phyloP scores from a whole-genome alignment of 2,329 filamentous ascomycete genomes.

The Calonectria honghensis region DNA sequence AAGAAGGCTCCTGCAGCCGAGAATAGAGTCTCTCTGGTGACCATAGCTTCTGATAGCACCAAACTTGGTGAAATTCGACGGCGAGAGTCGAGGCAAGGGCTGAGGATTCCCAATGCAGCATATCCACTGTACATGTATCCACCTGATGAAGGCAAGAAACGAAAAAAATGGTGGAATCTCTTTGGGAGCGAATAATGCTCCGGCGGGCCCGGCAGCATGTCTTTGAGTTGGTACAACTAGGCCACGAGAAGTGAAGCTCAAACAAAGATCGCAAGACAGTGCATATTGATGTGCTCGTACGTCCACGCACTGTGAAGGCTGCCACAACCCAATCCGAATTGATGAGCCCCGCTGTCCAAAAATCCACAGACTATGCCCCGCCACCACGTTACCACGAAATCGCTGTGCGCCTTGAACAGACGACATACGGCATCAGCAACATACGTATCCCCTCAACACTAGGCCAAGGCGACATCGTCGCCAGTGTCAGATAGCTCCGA shows the following conservation, averaged over 20 bases:
- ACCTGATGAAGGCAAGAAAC: constrained; percentile 39
- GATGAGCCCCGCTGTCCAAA: constrained; percentile 55
- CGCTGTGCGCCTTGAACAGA: constrained; percentile 21
- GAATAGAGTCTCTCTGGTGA: constrained; percentile 56
- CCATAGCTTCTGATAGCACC: constrained; percentile 66
- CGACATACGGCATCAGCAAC: constrained; percentile 48
- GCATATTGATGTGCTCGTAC: background rate
- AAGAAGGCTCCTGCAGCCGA: constrained; percentile 31
- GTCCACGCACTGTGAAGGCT: constrained; percentile 42
- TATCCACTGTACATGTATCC: constrained; percentile 49
- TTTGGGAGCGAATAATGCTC: constrained; percentile 39
- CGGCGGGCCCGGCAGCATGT: background rate
- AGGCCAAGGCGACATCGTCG: constrained; percentile 28
- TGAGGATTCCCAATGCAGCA: constrained; percentile 33
- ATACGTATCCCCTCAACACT: constrained; percentile 32
- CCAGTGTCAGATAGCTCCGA: background rate
- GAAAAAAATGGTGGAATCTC: constrained; percentile 52
- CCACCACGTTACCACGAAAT: constrained; percentile 46
- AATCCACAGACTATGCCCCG: constrained; percentile 53
- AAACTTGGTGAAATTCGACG: constrained; percentile 65
- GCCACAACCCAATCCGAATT: constrained; percentile 50
- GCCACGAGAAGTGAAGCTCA: constrained; percentile 23
- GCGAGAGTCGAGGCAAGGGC: constrained; percentile 45
- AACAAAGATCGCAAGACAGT: constrained; percentile 31
- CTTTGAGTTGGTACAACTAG: background rate